Evolutionary conservation across 1,139 yeast genomes (phyloP).

Genomic region (Debaryomyces coudertii): DNA sequence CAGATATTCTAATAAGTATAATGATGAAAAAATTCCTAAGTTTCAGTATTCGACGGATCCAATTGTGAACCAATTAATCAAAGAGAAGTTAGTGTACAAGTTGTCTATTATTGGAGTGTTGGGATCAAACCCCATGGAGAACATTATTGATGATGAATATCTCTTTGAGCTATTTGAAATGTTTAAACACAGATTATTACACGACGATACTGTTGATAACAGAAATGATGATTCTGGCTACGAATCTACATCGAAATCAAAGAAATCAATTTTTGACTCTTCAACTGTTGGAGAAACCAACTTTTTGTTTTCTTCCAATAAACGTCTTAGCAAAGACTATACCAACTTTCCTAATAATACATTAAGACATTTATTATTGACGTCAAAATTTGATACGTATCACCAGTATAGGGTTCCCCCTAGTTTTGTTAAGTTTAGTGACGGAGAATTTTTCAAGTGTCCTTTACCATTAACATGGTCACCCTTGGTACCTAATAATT

Average conservation of each 20-base stretch:
- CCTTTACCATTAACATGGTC: constrained; percentile 47
- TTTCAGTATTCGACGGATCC: constrained; percentile 36
- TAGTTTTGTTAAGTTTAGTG: constrained; percentile 31
- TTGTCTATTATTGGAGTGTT: constrained; percentile 42
- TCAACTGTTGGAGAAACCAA: constrained; percentile 29
- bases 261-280: constrained; percentile 13
- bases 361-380: constrained; percentile 22
- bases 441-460: constrained; percentile 30
- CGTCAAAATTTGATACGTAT: constrained; percentile 84
- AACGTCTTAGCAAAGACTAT: constrained; percentile 6
- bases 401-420: constrained; percentile 28
- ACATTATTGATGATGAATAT: constrained; percentile 29
- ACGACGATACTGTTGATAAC: constrained; percentile 6
- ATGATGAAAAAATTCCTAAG: constrained; percentile 16
- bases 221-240: constrained; percentile 9
- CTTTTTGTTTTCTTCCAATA: constrained; percentile 12
- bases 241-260: constrained; percentile 8
- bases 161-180: constrained; percentile 36
- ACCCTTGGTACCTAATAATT: constrained; percentile 34
- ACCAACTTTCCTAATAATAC: constrained; percentile 5
- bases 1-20: constrained; percentile 22
- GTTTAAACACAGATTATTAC: constrained; percentile 34
- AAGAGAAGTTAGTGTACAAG: constrained; percentile 40
- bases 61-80: constrained; percentile 35
- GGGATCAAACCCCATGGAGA: constrained; percentile 39